A percentile compares a stretch with the other conserved stretches of the same genome.
Conservation (phyloP, 169 alveolate species). For the Pseudocohnilembus persalinus region DNA sequence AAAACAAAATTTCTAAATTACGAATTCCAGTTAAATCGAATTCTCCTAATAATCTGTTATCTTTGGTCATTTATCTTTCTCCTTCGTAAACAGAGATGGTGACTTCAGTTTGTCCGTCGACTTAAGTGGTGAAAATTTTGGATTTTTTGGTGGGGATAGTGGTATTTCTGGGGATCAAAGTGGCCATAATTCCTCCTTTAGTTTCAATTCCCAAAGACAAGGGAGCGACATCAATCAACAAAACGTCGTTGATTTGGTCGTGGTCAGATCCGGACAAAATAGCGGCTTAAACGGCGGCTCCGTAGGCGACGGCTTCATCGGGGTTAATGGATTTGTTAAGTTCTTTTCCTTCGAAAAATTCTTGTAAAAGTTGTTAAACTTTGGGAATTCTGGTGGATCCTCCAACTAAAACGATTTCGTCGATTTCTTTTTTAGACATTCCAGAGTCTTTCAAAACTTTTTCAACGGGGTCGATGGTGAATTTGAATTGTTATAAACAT, state of each 20-base stretch:
- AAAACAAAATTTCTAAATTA: no score
- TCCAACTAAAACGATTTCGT: slow-evolving; percentile 68
- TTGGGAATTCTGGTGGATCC: slow-evolving; percentile 80
- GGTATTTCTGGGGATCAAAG: slow-evolving; percentile 90
- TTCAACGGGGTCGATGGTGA: slow-evolving; percentile 60
- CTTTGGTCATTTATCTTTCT: slow-evolving; percentile 95
- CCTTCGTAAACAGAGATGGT: slow-evolving; percentile 94
- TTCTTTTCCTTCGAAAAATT: slow-evolving; percentile 63
- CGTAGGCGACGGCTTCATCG: slow-evolving; percentile 71
- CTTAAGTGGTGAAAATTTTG: slow-evolving; percentile 93
- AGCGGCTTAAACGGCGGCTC: slow-evolving; percentile 75
- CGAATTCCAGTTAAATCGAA: slow-evolving; percentile 7
- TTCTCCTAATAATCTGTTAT: slow-evolving; percentile 77
- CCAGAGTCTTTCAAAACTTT: slow-evolving; percentile 38
- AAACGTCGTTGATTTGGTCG: slow-evolving; percentile 87
- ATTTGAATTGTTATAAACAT: slow-evolving; percentile 59
- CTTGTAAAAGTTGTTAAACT: slow-evolving; percentile 50
- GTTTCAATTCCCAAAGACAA: slow-evolving; percentile 95
- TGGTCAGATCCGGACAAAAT: slow-evolving; percentile 47
- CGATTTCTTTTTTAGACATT: slow-evolving; percentile 34
- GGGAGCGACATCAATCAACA: slow-evolving; percentile 93
- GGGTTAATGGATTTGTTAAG: slow-evolving; percentile 54
- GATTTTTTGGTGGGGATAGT: slow-evolving; percentile 95
- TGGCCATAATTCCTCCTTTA: slow-evolving; percentile 94
- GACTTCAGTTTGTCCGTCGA: slow-evolving; percentile 93